Percentiles rank a stretch among this genome's conserved stretches.
Conservation (phyloP, 2,329 filamentous ascomycete genomes). For the Blastomyces parvus region DNA sequence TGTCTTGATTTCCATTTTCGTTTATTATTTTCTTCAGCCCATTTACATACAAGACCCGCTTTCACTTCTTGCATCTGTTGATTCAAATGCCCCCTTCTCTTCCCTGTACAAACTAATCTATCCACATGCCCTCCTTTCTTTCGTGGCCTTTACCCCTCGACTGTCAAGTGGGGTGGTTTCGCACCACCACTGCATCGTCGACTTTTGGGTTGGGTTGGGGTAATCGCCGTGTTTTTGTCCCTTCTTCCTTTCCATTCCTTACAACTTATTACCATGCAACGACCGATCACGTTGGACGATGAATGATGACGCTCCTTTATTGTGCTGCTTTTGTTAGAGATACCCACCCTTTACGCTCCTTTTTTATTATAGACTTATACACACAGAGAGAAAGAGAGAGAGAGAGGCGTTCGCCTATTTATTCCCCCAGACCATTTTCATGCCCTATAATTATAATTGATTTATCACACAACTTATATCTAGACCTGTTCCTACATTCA, state of each 20-base stretch:
- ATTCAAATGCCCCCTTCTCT: background rate
- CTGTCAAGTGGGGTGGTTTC: background rate
- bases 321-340: background rate
- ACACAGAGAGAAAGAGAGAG: too few relatives aligned
- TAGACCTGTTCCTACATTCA: background rate
- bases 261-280: background rate
- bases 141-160: background rate
- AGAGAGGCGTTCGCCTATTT: background rate
- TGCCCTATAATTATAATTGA: conserved; percentile 1
- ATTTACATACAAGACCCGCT: background rate
- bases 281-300: conserved; percentile 1
- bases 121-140: background rate
- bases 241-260: background rate
- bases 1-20: background rate
- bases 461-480: background rate
- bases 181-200: background rate
- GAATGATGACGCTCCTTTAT: conserved; percentile 9
- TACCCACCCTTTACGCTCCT: conserved; percentile 2
- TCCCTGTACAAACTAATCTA: background rate
- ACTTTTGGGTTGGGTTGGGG: background rate
- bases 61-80: background rate
- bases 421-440: background rate
- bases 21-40: background rate
- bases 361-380: background rate
- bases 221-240: background rate